Evolutionary conservation across 257 asterid species (phyloP), one percentile per base, ranked within the genome.

Genomic region (Pogostemon cablin): DNA sequence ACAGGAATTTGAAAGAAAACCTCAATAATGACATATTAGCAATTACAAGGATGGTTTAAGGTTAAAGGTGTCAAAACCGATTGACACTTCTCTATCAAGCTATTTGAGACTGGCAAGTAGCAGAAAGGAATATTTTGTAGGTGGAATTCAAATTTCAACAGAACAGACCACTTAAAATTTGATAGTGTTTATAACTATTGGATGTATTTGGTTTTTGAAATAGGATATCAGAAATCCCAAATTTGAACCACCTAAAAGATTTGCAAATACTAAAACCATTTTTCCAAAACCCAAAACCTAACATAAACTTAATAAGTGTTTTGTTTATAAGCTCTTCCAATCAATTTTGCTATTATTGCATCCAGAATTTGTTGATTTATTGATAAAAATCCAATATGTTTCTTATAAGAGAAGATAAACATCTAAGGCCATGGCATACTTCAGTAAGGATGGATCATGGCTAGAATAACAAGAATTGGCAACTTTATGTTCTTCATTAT

Each of bases 11-110:
- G 35, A 55, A 65, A 48, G 37, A 68, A 68, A 52, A 43, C 42
- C 57, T 43, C 75, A 63, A 65, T 71, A 69, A 55, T 10, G 17
- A 73, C 56, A 56, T 62, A 55, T 38, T 15, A 69, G 40, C 62
- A 62, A 47, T 63, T 15, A 12, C 62, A 57, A 67, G 54, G 61
- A 59, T 61, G 67, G 50, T 49, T 25, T 10, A 46, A 15, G 7
- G 11, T 47, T 61, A 17, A 52, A 53, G 50, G 58, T 50, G 20
- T 44, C 35, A 70, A 67, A 64, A 42, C 46, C 73, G 32, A 25
- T 25, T 25, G 32, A 25, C 32, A 25, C 32, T 25, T 25, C 32
- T 25, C 32, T 25, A 25, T 25, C 32, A 1, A 25, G 32, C 32
- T 25, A 25, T 25, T 25, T 25, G 32, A 25, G 32, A 25, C 32